Conservation (phyloP, 768 basidiomycete species). For the Dioszegia crocea region DNA sequence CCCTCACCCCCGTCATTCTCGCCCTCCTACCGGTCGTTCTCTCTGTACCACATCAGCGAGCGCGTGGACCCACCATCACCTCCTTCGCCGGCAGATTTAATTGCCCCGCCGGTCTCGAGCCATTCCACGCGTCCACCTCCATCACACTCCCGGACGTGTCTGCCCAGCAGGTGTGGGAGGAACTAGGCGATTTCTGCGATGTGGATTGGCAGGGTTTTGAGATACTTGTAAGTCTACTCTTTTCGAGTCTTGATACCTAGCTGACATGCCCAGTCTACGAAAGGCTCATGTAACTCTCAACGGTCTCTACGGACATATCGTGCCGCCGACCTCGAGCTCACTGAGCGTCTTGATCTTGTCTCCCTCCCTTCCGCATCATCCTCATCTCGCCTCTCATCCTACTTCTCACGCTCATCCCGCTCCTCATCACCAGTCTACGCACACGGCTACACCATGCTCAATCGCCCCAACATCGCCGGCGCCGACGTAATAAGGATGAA, state of each 20-base stretch:
- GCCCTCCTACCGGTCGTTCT: neutral
- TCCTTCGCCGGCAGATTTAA: neutral
- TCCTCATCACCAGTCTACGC: constrained; percentile 10
- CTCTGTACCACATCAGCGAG: neutral
- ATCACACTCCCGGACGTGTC: constrained; percentile 1
- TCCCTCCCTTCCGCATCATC: constrained; percentile 6
- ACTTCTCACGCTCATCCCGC: neutral
- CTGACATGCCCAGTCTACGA: constrained; percentile 10
- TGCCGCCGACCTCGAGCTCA: constrained; percentile 18
- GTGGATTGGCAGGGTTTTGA: constrained; percentile 28
- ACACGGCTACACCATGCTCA: constrained; percentile 20
- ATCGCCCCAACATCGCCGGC: constrained; percentile 12
- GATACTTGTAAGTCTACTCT: constrained; percentile 6
- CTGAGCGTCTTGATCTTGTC: constrained; percentile 20
- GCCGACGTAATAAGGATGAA: constrained; percentile 14
- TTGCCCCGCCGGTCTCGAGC: neutral
- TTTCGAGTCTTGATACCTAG: neutral
- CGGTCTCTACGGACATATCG: constrained; percentile 19
- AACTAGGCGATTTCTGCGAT: constrained; percentile 26
- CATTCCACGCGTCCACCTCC: constrained; percentile 7
- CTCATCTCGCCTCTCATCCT: constrained; percentile 7
- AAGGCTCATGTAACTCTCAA: constrained; percentile 13
- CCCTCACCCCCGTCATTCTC: neutral
- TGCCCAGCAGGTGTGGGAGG: constrained; percentile 17
- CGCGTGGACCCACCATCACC: neutral